These are phyloP conservation scores for Microcos paniculata DNA, from an alignment of 345 rosid genomes.

Conservation along the genomic window DNA sequence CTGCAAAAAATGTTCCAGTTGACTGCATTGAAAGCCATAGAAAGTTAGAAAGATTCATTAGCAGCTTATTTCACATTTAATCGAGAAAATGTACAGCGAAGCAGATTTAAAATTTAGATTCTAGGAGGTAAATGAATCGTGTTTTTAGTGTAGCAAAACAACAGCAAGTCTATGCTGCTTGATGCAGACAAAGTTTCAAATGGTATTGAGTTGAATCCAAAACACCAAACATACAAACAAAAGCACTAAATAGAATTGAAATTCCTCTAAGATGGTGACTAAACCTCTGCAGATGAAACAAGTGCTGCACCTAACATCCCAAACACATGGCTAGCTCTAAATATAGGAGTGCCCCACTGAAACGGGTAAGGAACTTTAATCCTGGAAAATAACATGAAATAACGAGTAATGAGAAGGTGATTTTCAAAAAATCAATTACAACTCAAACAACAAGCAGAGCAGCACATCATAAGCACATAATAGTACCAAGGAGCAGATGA, in stretches of 20 bases:
- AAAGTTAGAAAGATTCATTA: conserved; percentile 3
- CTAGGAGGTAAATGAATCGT: background rate
- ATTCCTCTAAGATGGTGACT: conserved; percentile 4
- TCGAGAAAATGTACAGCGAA: background rate
- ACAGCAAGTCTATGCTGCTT: background rate
- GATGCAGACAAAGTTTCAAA: background rate
- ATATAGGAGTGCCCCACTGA: conserved; percentile 97
- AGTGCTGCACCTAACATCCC: conserved; percentile 96
- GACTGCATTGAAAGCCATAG: conserved; percentile 47
- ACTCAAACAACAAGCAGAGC: conserved; percentile 8
- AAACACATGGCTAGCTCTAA: conserved; percentile 90
- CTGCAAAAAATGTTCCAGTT: conserved; percentile 78
- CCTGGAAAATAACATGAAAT: conserved; percentile 42
- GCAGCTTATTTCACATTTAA: conserved; percentile 6
- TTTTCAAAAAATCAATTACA: background rate
- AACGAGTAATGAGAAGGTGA: background rate
- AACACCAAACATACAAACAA: background rate
- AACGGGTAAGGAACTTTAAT: conserved; percentile 88
- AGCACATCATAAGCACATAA: background rate
- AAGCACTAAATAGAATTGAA: background rate
- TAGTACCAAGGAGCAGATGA: conserved; percentile 84
- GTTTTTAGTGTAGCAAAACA: background rate
- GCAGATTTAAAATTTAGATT: background rate
- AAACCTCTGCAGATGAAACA: conserved; percentile 91
- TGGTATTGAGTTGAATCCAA: background rate